These are phyloP conservation scores for Lactarius akahatsu DNA, from an alignment of 768 basidiomycete species.

Conservation along the genomic window DNA sequence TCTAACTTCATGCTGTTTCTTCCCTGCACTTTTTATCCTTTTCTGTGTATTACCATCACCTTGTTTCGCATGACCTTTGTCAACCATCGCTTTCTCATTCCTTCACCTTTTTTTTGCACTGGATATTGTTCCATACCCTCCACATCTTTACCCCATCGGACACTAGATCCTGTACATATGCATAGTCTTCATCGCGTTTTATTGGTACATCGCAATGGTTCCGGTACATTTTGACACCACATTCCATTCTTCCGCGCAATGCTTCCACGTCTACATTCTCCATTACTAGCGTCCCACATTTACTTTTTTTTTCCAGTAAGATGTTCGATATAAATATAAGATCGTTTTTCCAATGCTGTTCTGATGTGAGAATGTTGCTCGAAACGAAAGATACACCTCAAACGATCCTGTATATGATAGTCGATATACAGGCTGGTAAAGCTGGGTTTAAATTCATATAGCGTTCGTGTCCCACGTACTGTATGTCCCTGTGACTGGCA, in stretches of 20 bases:
- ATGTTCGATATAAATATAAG: slow-evolving; percentile 1
- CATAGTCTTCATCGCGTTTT: not conserved
- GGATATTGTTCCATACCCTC: not conserved
- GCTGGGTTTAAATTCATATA: too few species aligned
- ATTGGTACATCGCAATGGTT: not conserved
- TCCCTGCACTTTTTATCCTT: not conserved
- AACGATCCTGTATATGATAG: too few species aligned
- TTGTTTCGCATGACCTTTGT: not conserved
- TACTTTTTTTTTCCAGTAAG: not conserved
- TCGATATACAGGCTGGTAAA: too few species aligned
- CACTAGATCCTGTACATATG: not conserved
- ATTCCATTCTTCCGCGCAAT: slow-evolving; percentile 17
- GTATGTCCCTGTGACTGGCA: too few species aligned
- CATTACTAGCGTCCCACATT: not conserved
- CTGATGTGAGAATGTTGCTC: not conserved
- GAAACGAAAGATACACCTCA: too few species aligned
- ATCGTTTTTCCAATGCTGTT: not conserved
- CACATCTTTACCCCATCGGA: not conserved
- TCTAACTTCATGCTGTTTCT: not conserved
- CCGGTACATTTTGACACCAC: not conserved
- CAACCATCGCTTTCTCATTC: not conserved
- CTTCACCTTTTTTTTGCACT: not conserved
- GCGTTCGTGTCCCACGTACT: too few species aligned
- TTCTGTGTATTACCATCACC: not conserved
- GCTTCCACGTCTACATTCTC: not conserved